Percentiles rank a stretch among this genome's conserved stretches.
Conservation (phyloP, 768 basidiomycete genomes). For the Agaricus subrufescens region DNA sequence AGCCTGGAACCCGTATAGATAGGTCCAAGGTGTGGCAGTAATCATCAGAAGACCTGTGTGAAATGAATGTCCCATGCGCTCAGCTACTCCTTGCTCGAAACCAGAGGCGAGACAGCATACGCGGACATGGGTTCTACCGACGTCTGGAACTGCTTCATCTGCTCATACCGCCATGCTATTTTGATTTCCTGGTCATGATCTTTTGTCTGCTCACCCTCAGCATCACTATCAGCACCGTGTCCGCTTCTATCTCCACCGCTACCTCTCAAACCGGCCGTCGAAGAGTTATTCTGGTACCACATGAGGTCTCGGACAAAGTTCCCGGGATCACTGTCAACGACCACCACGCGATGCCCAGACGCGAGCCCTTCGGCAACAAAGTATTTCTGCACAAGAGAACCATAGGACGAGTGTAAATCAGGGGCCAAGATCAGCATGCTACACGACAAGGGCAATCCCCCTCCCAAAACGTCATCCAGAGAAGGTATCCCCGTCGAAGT, state of each 20-base stretch:
- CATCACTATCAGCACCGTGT: constrained; percentile 21
- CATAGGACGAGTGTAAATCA: constrained; percentile 83
- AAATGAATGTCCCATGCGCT: constrained; percentile 1
- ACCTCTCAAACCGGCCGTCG: constrained; percentile 16
- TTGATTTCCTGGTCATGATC: constrained; percentile 63
- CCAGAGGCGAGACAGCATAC: constrained; percentile 33
- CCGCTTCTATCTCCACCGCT: constrained; percentile 29
- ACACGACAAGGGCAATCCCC: constrained; percentile 82
- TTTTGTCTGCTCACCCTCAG: constrained; percentile 33
- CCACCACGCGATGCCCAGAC: constrained; percentile 59
- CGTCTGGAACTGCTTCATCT: constrained; percentile 90
- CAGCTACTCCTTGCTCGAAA: constrained; percentile 3
- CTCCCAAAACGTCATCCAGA: constrained; percentile 92
- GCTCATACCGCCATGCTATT: constrained; percentile 97
- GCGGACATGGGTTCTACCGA: constrained; percentile 52
- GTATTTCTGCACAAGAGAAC: constrained; percentile 81
- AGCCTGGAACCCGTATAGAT: constrained; percentile 51
- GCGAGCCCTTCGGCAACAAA: constrained; percentile 86
- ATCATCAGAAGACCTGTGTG: constrained; percentile 45
- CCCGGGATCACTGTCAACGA: constrained; percentile 57
- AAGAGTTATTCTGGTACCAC: constrained; percentile 57
- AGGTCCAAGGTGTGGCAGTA: constrained; percentile 75
- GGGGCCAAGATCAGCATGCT: constrained; percentile 72
- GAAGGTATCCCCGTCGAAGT: constrained; percentile 89
- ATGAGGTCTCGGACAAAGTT: constrained; percentile 70